Conservation (phyloP, 2,329 filamentous ascomycete species). For the Dryadomyces sulphureus region DNA sequence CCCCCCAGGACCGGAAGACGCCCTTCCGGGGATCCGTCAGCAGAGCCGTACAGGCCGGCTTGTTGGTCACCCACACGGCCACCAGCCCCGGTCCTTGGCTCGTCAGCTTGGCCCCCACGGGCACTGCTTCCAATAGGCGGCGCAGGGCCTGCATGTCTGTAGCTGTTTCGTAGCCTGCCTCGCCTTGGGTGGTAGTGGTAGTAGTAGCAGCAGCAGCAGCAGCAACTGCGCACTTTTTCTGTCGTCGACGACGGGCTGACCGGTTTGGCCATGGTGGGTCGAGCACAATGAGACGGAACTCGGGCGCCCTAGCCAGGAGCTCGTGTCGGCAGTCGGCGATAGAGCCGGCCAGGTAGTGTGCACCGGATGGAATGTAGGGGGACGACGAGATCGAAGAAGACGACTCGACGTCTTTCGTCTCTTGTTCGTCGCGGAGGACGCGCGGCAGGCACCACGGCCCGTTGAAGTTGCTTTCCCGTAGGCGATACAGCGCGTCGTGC, state of each 20-base stretch:
- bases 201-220: conserved; percentile 14
- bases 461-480: conserved; percentile 16
- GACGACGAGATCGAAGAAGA: conserved; percentile 1
- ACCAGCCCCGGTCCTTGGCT: conserved; percentile 33
- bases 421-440: conserved; percentile 4
- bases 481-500: conserved; percentile 25
- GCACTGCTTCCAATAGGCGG: conserved; percentile 35
- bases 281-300: conserved; percentile 54
- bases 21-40: conserved; percentile 31
- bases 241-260: conserved; percentile 36
- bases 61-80: conserved; percentile 69
- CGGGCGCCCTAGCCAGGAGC: conserved; percentile 26
- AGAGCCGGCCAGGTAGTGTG: conserved; percentile 32
- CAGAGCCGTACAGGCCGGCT: conserved; percentile 40
- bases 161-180: conserved; percentile 25
- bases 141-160: conserved; percentile 30
- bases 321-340: conserved; percentile 24
- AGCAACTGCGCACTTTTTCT: conserved; percentile 2
- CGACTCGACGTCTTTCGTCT: neutral
- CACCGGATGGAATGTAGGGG: conserved; percentile 23
- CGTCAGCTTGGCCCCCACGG: conserved; percentile 39
- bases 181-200: too few relatives aligned
- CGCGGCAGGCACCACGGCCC: conserved; percentile 33
- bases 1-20: conserved; percentile 51
- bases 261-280: conserved; percentile 76